Percentiles rank a stretch among this genome's conserved stretches.
These are phyloP conservation scores for Penicillium sp. DNA, from an alignment of 2,329 filamentous ascomycete species.

Conservation along the genomic window DNA sequence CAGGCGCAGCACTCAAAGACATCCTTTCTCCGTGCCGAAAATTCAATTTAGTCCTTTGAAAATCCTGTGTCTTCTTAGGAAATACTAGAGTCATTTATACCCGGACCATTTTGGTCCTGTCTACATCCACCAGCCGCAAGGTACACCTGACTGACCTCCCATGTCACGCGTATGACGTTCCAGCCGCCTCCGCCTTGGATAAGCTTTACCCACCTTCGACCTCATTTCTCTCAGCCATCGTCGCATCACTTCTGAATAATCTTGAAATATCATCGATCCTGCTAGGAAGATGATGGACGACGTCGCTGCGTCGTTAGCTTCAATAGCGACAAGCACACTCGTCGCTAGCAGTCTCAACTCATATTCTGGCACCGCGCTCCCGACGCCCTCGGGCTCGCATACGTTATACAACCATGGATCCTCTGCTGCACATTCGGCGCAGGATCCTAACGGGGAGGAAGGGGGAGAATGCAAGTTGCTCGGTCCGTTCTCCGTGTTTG, in stretches of 20 bases:
- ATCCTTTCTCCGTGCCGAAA: neutral
- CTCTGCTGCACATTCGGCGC: slow-evolving; percentile 19
- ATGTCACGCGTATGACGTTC: slow-evolving; percentile 12
- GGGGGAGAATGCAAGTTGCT: slow-evolving; percentile 82
- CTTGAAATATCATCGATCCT: neutral
- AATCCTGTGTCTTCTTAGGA: neutral
- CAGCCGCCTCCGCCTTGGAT: slow-evolving; percentile 5
- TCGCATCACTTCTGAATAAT: neutral
- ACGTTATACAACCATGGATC: slow-evolving; percentile 22
- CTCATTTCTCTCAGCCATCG: neutral
- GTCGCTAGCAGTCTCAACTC: slow-evolving; percentile 9
- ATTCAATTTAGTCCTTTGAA: neutral
- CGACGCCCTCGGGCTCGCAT: slow-evolving; percentile 20
- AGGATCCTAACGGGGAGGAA: slow-evolving; percentile 47
- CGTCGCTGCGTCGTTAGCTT: slow-evolving; percentile 14
- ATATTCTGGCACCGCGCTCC: slow-evolving; percentile 11
- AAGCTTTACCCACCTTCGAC: slow-evolving; percentile 1
- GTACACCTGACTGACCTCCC: neutral
- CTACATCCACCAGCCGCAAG: neutral
- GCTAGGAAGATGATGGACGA: slow-evolving; percentile 8
- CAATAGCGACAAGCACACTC: slow-evolving; percentile 15
- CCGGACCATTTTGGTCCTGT: neutral
- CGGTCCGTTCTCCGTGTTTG: slow-evolving; percentile 85
- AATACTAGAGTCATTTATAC: neutral
- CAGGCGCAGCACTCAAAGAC: neutral